Conservation (phyloP, 1,284 basidiomycete species). For the Boletellus deceptivus region DNA sequence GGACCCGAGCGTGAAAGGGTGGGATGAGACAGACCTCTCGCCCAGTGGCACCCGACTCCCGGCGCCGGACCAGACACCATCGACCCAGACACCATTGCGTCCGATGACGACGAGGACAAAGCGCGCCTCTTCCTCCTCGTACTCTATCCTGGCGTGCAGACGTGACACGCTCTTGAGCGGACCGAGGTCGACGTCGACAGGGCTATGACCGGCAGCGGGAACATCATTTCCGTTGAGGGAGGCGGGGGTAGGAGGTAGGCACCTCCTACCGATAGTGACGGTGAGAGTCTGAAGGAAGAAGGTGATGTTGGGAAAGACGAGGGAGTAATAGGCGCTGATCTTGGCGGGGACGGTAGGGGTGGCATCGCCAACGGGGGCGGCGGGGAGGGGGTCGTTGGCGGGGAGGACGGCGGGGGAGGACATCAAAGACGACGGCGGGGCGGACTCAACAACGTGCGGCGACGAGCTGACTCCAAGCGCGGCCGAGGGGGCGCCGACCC, state of each 20-base stretch:
- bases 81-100: conserved; percentile 96
- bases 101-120: conserved; percentile 93
- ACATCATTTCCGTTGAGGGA: conserved; percentile 51
- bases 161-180: conserved; percentile 96
- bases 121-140: conserved; percentile 81
- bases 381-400: conserved; percentile 18
- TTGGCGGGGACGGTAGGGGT: conserved; percentile 46
- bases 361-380: conserved; percentile 25
- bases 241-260: conserved; percentile 54
- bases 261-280: conserved; percentile 76
- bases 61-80: conserved; percentile 90
- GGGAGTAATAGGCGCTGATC: conserved; percentile 91
- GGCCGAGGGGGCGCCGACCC: conserved; percentile 5
- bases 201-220: conserved; percentile 22
- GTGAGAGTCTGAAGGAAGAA: conserved; percentile 84
- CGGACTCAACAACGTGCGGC: conserved; percentile 8
- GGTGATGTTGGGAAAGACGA: conserved; percentile 89
- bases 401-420: conserved; percentile 13
- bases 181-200: conserved; percentile 95
- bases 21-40: conserved; percentile 61
- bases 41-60: conserved; percentile 81
- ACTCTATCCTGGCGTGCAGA: conserved; percentile 94
- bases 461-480: conserved; percentile 1
- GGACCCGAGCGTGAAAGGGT: not conserved
- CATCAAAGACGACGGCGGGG: conserved; percentile 21